These are phyloP conservation scores for Lentinula sp. DNA, from an alignment of 768 basidiomycete species.

Conservation along the genomic window DNA sequence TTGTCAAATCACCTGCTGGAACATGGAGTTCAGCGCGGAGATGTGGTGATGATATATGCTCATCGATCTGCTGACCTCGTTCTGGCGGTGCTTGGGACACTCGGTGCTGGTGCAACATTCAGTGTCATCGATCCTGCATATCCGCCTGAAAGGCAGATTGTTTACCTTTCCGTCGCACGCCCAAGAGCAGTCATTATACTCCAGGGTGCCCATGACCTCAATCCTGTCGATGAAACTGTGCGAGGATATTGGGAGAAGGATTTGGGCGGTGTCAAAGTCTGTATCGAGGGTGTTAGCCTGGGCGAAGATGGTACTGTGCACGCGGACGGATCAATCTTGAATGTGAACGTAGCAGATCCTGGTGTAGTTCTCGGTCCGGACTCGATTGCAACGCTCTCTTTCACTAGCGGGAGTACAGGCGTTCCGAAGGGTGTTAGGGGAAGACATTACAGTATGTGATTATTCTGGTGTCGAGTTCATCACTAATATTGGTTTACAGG, in stretches of 20 bases:
- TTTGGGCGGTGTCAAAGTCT: constrained; percentile 52
- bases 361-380: constrained; percentile 90
- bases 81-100: constrained; percentile 92
- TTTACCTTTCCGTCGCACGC: constrained; percentile 89
- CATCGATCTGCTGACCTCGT: constrained; percentile 95
- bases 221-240: constrained; percentile 52
- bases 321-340: constrained; percentile 29
- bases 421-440: constrained; percentile 98
- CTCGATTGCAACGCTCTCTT: constrained; percentile 88
- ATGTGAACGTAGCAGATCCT: constrained; percentile 73
- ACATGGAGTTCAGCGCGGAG: constrained; percentile 83
- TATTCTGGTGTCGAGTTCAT: neutral
- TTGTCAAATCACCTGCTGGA: constrained; percentile 86
- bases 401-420: constrained; percentile 96
- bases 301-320: constrained; percentile 65
- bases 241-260: constrained; percentile 76
- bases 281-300: constrained; percentile 87
- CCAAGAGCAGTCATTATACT: constrained; percentile 89
- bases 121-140: constrained; percentile 99
- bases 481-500: neutral
- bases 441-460: constrained; percentile 70
- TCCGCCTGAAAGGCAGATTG: constrained; percentile 85
- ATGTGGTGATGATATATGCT: constrained; percentile 98
- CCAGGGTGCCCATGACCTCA: constrained; percentile 81
- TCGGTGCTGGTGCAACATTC: constrained; percentile 95